Base-by-base conservation (phyloP, 2,329 filamentous ascomycete species). In the Curvularia eragrostidis region DNA sequence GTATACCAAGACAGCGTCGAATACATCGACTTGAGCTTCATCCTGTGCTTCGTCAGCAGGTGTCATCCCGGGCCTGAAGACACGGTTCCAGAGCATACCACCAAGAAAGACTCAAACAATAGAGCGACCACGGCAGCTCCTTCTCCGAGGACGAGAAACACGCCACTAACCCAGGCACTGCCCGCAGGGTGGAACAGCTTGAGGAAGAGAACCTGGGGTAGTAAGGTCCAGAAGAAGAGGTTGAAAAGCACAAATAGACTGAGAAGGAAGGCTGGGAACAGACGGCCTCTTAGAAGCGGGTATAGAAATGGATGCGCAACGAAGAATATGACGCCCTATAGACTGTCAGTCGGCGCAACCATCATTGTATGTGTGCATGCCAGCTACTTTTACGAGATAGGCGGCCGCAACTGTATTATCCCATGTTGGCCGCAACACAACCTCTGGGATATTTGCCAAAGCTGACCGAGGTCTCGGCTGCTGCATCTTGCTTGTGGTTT, bases 181-280 rank as follows among this genome's bases (percentile, higher is more conserved):
- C 87, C 78, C 24, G 66, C 85, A 21, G 90, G 90, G 69, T 98
- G 93, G 75, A 97, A 98, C 65, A 98, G 86, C 15, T 90, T 88
- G 21, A 99, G 84, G 69, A 99, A 91, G 1, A 91, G 91, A 54
- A 92, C 92, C 74, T 98, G 91, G 0, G 94, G 94, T 2, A 97
- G 79, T 67, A 96, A 98, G 0, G 91, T 83, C 77, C 95, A 96
- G 12, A 91, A 82, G 77, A 98, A 98, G 19, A 98, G 86, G 19
- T 96, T 82, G n/a, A 88, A 80, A 61, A 97, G 91, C 13, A 97
- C 90, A 53, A 95, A 86, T 13, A 89, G 80, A 0, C 93, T 97
- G 12, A 97, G 88, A 13, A 97, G 80, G 2, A 91, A 85, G 26
- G 96, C 84, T 0, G 94, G 93, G 0, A 98, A 78, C 2, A 99